These are phyloP conservation scores for Geosmithia morbida DNA, from an alignment of 2,329 filamentous ascomycete species.

Conservation along the genomic window DNA sequence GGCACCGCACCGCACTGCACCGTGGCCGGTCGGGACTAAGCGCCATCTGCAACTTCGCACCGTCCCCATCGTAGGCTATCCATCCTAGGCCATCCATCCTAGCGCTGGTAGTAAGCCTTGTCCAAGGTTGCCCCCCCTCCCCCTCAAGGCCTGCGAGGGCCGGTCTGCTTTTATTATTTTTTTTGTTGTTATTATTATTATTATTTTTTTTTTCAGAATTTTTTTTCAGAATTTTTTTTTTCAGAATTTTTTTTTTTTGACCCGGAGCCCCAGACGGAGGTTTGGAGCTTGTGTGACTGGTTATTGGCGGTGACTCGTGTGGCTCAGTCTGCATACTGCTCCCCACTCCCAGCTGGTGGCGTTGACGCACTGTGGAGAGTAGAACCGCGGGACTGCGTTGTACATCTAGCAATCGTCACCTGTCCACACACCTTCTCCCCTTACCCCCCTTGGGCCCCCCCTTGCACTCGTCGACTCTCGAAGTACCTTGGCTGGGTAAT, in stretches of 20 bases:
- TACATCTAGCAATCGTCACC: not conserved
- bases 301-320: constrained; percentile 1
- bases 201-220: too few relatives aligned
- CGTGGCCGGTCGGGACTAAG: constrained; percentile 3
- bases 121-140: too few relatives aligned
- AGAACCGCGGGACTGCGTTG: not conserved
- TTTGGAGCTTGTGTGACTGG: not conserved
- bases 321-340: constrained; percentile 1
- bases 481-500: too few relatives aligned
- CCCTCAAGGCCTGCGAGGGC: not conserved
- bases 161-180: too few relatives aligned
- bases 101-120: too few relatives aligned
- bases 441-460: not conserved
- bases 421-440: not conserved
- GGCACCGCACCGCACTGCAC: constrained; percentile 2
- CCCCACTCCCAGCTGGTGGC: constrained; percentile 2
- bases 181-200: too few relatives aligned
- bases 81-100: too few relatives aligned
- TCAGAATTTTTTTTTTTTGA: too few relatives aligned
- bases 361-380: constrained; percentile 1
- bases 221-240: too few relatives aligned
- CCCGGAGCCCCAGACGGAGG: not conserved
- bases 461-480: too few relatives aligned
- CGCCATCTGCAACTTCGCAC: not conserved
- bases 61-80: too few relatives aligned